These are phyloP conservation scores for Stropharia rugosoannulata DNA, from an alignment of 768 basidiomycete genomes.

Conservation along the genomic window DNA sequence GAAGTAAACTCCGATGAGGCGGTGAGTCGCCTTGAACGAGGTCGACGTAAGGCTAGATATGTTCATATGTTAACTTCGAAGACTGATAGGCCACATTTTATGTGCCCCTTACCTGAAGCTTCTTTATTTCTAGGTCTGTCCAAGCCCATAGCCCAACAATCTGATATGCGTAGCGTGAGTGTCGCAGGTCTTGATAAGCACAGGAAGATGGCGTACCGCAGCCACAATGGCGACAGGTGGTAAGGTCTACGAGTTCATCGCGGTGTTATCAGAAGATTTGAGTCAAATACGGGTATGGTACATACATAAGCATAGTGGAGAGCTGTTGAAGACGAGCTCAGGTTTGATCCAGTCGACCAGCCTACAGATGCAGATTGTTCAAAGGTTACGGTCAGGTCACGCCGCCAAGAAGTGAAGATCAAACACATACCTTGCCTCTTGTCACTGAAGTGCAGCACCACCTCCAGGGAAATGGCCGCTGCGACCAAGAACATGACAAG, in stretches of 20 bases:
- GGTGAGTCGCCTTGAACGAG: constrained; percentile 55
- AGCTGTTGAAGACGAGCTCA: constrained; percentile 20
- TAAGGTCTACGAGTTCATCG: constrained; percentile 35
- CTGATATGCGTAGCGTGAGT: constrained; percentile 16
- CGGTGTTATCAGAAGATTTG: background rate
- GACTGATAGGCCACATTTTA: background rate
- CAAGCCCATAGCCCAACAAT: constrained; percentile 52
- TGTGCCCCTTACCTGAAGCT: constrained; percentile 42
- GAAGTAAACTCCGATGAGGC: constrained; percentile 47
- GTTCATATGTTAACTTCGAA: background rate
- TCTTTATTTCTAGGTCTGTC: constrained; percentile 59
- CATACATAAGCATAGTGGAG: constrained; percentile 57
- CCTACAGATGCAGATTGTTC: background rate
- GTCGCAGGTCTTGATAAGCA: background rate
- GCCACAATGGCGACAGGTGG: constrained; percentile 52
- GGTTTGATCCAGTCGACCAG: background rate
- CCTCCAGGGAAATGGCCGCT: constrained; percentile 44
- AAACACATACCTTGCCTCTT: constrained; percentile 38
- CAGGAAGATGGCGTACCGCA: constrained; percentile 28
- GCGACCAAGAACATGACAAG: constrained; percentile 35
- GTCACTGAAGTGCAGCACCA: constrained; percentile 45
- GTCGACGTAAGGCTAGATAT: constrained; percentile 51
- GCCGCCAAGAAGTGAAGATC: background rate
- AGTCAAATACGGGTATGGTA: constrained; percentile 15
- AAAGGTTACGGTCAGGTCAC: background rate